These are phyloP conservation scores for Thamnidium elegans DNA, from an alignment of 192 early-diverging fungal species.

Conservation along the genomic window DNA sequence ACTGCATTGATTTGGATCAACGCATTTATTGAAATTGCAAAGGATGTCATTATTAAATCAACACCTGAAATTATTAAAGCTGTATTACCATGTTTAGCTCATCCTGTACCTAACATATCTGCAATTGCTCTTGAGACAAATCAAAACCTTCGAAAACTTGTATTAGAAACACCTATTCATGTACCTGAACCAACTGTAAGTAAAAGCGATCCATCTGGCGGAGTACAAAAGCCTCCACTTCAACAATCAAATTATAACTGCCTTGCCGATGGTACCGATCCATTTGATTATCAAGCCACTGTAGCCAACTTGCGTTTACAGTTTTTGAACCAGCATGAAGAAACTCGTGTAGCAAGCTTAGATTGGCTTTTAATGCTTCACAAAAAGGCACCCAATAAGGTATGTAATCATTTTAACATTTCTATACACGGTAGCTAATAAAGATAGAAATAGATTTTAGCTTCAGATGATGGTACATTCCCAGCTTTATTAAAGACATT, in stretches of 20 bases:
- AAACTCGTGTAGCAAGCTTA: conserved; percentile 86
- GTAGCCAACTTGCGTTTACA: conserved; percentile 76
- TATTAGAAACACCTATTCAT: conserved; percentile 58
- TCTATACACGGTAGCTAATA: too few relatives aligned
- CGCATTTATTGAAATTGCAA: conserved; percentile 81
- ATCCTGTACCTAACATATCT: conserved; percentile 63
- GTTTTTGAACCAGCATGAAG: conserved; percentile 86
- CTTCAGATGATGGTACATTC: conserved; percentile 85
- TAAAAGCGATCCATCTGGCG: conserved; percentile 7
- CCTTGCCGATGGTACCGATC: conserved; percentile 38
- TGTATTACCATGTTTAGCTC: conserved; percentile 84
- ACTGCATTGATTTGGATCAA: conserved; percentile 91
- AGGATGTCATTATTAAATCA: conserved; percentile 78
- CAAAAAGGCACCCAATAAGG: conserved; percentile 81
- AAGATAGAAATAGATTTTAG: conserved; percentile 60
- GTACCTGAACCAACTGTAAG: conserved; percentile 26
- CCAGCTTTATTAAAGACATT: conserved; percentile 86
- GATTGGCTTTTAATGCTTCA: conserved; percentile 98
- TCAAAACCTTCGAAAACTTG: conserved; percentile 69
- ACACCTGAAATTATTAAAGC: conserved; percentile 79
- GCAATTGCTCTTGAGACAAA: conserved; percentile 83
- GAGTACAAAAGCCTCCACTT: background rate
- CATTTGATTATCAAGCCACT: conserved; percentile 83
- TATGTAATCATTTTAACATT: conserved; percentile 21
- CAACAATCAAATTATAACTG: conserved; percentile 3